Conservation (phyloP, 306 rosid genomes). For the Cucumis cinereus region DNA sequence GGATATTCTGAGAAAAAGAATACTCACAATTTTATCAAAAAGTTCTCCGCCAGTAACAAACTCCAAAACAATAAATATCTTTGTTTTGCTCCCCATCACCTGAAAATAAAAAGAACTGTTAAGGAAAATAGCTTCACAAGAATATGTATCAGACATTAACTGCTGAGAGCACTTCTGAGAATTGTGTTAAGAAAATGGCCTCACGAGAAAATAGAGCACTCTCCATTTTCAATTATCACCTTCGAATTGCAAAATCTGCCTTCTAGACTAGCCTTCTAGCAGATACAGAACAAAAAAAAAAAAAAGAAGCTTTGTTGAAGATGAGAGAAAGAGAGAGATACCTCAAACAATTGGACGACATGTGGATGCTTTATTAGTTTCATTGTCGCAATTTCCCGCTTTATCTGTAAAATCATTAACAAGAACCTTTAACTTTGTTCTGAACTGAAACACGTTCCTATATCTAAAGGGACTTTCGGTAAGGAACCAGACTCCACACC, state of each 20-base stretch:
- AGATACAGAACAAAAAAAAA: not conserved
- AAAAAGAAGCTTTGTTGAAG: not conserved
- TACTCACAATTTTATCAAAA: constrained; percentile 93
- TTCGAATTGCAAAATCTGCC: not conserved
- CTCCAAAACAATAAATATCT: constrained; percentile 89
- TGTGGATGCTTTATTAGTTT: constrained; percentile 93
- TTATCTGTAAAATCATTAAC: constrained; percentile 43
- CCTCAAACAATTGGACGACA: constrained; percentile 81
- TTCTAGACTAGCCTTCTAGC: not conserved
- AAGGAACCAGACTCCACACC: not conserved
- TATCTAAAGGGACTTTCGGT: not conserved
- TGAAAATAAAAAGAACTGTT: constrained; percentile 21
- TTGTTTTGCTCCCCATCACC: constrained; percentile 95
- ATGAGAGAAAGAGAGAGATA: constrained; percentile 14
- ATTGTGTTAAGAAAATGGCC: not conserved
- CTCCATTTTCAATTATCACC: not conserved
- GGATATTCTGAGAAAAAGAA: not conserved
- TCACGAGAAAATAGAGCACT: not conserved
- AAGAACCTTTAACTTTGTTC: not conserved
- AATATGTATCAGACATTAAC: not conserved
- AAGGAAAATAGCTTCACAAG: not conserved
- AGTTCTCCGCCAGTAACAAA: constrained; percentile 97
- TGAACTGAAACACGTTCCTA: not conserved
- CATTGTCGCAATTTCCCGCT: constrained; percentile 89
- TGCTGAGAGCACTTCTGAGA: not conserved